Evolutionary conservation across 1,284 basidiomycete species (phyloP).

Genomic region (Leccinum griseonigrum): DNA sequence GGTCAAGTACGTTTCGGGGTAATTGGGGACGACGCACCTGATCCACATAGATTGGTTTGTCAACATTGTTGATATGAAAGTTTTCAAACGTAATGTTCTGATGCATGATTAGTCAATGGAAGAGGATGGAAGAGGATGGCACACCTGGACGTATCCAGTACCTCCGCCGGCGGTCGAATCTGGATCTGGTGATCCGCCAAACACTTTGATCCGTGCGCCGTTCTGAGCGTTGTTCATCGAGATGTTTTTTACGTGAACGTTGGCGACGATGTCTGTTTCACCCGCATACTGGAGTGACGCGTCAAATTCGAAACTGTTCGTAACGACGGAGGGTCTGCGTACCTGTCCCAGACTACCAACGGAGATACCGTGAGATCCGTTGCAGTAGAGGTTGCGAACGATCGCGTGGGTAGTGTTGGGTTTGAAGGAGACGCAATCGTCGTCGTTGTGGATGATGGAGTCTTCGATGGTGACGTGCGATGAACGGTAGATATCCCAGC

Average conservation of each 20-base stretch:
- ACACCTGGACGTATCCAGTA: conserved; percentile 33
- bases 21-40: conserved; percentile 8
- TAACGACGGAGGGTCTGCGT: not conserved
- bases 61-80: conserved; percentile 40
- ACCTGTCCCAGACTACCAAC: conserved; percentile 23
- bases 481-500: conserved; percentile 49
- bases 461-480: conserved; percentile 38
- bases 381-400: conserved; percentile 18
- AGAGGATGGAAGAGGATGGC: too few relatives aligned
- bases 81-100: conserved; percentile 41
- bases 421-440: conserved; percentile 42
- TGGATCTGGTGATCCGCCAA: conserved; percentile 26
- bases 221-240: conserved; percentile 49
- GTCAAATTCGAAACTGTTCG: not conserved
- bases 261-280: conserved; percentile 47
- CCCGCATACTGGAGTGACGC: conserved; percentile 38
- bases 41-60: conserved; percentile 38
- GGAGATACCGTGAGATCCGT: conserved; percentile 22
- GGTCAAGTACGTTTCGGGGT: not conserved
- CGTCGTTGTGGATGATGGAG: conserved; percentile 41
- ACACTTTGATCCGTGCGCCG: conserved; percentile 52
- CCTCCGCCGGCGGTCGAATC: conserved; percentile 34
- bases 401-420: conserved; percentile 17
- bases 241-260: conserved; percentile 44
- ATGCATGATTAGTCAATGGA: not conserved